These are phyloP conservation scores for Teratosphaeria viscida DNA, from an alignment of 2,329 filamentous ascomycete species.

Conservation along the genomic window DNA sequence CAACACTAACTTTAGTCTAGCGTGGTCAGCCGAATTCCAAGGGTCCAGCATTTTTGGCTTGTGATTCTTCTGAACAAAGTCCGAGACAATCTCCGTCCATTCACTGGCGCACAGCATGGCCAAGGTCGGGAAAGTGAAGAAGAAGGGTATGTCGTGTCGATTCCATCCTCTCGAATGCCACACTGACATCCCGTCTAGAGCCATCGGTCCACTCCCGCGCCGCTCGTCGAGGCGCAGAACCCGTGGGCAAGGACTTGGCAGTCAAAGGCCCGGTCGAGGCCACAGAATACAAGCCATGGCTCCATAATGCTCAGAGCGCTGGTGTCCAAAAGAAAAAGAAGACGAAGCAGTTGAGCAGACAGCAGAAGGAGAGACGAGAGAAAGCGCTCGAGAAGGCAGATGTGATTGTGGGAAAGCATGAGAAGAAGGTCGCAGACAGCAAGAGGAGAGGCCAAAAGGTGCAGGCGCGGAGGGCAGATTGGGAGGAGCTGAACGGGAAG, in stretches of 20 bases:
- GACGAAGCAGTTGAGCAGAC: slow-evolving; percentile 41
- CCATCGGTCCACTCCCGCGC: slow-evolving; percentile 63
- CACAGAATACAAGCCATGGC: slow-evolving; percentile 48
- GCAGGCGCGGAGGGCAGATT: slow-evolving; percentile 16
- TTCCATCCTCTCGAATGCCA: background rate
- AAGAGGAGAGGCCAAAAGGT: slow-evolving; percentile 37
- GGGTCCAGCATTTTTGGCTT: background rate
- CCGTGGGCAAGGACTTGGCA: slow-evolving; percentile 35
- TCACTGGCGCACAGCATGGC: slow-evolving; percentile 24
- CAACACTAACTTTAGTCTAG: background rate
- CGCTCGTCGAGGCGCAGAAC: slow-evolving; percentile 60
- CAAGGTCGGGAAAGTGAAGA: slow-evolving; percentile 38
- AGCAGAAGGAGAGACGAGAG: slow-evolving; percentile 44
- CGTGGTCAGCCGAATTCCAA: background rate
- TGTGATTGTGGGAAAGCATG: slow-evolving; percentile 42
- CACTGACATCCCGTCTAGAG: slow-evolving; percentile 29
- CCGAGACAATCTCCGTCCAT: background rate
- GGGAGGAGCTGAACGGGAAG: slow-evolving; percentile 26
- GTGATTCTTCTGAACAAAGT: background rate
- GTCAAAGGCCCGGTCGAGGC: slow-evolving; percentile 38
- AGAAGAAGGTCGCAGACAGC: slow-evolving; percentile 47
- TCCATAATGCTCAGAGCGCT: slow-evolving; percentile 58
- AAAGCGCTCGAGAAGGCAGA: slow-evolving; percentile 48
- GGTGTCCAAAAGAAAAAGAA: slow-evolving; percentile 61
- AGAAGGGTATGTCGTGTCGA: slow-evolving; percentile 24